Base-by-base conservation (phyloP, 2,329 filamentous ascomycete species). In the Elsinoe perseae region DNA sequence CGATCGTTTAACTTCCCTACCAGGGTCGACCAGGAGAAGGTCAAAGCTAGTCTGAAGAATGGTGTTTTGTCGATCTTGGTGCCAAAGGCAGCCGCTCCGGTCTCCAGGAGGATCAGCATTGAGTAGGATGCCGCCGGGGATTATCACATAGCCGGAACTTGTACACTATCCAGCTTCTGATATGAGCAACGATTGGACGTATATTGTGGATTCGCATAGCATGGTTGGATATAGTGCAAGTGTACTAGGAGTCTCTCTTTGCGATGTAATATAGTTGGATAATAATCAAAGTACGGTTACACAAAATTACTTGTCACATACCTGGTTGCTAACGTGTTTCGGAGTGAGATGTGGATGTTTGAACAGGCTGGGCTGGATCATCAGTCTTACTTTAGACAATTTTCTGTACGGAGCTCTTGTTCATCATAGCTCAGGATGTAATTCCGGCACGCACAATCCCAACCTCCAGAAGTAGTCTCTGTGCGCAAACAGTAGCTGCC, bases 391-490 rank as follows among this genome's bases (percentile, higher is more conserved):
- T n/a, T n/a, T n/a, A n/a, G n/a, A n/a, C n/a, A 44, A 6, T 23
- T 46, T 16, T 50, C 14, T 32, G 32, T 36, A 36, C 32, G 10
- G 12, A 14, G 4, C 30, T 1, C 7, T 4, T 18, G n/a, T 23
- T 25, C 30, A 28, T 52, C 20, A 52, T 12, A 52, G 30, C 28
- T 52, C 48, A 38, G 48, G 48, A 25, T 52, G 42, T 27, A 56
- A 25, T 5, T 34, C 25, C n/a, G 92, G 91, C 1, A 96, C 77
- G 72, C 93, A 98, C 28, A 97, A 74, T 0, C 93, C 93, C 54
- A 98, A 71, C 57, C 93, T 80, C 88, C 89, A 95, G 72, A 98
- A 97, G 70, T 98, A 98, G 73, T 98, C 93, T 36, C 93, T 77
- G 72, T 98, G 93, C 1, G 91, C 87, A 70, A 95, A 95, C 66